Evolutionary conservation across 2,329 filamentous ascomycete species (phyloP).

Genomic region (Epichloe typhina): DNA sequence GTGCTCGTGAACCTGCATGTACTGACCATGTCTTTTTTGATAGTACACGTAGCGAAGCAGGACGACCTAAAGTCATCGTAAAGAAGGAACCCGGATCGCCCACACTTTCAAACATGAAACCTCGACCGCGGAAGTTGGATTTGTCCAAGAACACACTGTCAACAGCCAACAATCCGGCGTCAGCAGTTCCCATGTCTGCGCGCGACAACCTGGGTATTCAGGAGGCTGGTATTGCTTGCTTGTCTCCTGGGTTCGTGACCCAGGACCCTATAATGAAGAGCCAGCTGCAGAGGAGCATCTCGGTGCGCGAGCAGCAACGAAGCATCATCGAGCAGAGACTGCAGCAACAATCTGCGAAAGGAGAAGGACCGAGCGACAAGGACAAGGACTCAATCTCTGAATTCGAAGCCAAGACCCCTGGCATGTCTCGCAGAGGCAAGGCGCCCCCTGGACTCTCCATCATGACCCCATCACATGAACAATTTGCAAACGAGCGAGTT

Average conservation of each 20-base stretch:
- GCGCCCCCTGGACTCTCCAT: slow-evolving; percentile 86
- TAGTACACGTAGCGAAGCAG: slow-evolving; percentile 29
- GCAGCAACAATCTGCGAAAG: slow-evolving; percentile 75
- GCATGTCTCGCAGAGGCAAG: slow-evolving; percentile 60
- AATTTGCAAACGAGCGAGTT: slow-evolving; percentile 86
- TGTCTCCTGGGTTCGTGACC: slow-evolving; percentile 91
- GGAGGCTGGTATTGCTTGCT: slow-evolving; percentile 83
- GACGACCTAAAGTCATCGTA: slow-evolving; percentile 69
- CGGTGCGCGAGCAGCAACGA: slow-evolving; percentile 84
- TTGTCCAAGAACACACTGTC: slow-evolving; percentile 50
- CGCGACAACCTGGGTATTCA: slow-evolving; percentile 74
- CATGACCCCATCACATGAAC: slow-evolving; percentile 81
- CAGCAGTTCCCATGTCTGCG: slow-evolving; percentile 64
- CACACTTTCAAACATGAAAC: slow-evolving; percentile 58
- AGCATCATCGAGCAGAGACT: slow-evolving; percentile 87
- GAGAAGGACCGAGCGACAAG: slow-evolving; percentile 49
- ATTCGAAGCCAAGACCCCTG: slow-evolving; percentile 57
- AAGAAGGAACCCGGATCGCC: slow-evolving; percentile 95
- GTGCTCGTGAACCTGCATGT: not conserved
- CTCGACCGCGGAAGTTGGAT: slow-evolving; percentile 54
- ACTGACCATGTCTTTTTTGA: slow-evolving; percentile 7
- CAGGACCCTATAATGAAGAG: slow-evolving; percentile 95
- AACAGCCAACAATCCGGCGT: slow-evolving; percentile 39
- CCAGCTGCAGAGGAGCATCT: slow-evolving; percentile 86
- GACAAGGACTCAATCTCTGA: slow-evolving; percentile 33